Conservation (phyloP, 352 stramenopile species). For the Blastocystis sp. region DNA sequence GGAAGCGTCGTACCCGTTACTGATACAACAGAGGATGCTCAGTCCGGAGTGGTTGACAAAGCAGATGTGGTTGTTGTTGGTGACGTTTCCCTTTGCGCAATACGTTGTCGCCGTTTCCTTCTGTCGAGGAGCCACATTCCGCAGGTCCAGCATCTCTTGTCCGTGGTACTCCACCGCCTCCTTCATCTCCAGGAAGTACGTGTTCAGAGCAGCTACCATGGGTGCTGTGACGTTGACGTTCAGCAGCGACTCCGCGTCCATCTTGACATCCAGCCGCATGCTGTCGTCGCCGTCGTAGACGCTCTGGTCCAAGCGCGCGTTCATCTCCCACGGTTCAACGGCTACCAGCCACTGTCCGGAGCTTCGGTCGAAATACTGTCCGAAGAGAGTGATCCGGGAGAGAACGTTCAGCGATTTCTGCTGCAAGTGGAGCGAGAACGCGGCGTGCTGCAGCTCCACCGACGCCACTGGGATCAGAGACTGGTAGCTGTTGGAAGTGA, state of each 20-base stretch:
- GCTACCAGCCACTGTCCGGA: not conserved
- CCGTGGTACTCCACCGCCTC: not conserved
- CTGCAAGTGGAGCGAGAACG: not conserved
- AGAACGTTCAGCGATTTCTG: not conserved
- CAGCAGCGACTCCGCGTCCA: not conserved
- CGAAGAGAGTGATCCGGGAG: not conserved
- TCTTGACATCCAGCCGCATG: not conserved
- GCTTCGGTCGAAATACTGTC: not conserved
- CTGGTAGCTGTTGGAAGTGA: slow-evolving; percentile 5
- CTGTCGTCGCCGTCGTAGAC: no score
- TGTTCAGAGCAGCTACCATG: not conserved
- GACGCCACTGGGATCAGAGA: slow-evolving; percentile 2
- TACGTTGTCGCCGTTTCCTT: not conserved
- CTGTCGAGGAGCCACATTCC: not conserved
- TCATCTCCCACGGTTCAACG: not conserved
- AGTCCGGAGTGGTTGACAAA: slow-evolving; percentile 41
- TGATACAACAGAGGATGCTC: not conserved
- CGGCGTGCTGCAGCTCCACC: not conserved
- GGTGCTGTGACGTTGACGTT: slow-evolving; percentile 7
- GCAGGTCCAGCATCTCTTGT: not conserved
- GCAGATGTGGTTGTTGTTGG: not conserved
- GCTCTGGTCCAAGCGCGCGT: not conserved
- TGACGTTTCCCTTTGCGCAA: not conserved
- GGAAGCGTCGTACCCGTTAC: not conserved
- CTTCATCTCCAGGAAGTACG: not conserved